Evolutionary conservation across 31 red algal species (phyloP).

Genomic region (Endocladia muricata): DNA sequence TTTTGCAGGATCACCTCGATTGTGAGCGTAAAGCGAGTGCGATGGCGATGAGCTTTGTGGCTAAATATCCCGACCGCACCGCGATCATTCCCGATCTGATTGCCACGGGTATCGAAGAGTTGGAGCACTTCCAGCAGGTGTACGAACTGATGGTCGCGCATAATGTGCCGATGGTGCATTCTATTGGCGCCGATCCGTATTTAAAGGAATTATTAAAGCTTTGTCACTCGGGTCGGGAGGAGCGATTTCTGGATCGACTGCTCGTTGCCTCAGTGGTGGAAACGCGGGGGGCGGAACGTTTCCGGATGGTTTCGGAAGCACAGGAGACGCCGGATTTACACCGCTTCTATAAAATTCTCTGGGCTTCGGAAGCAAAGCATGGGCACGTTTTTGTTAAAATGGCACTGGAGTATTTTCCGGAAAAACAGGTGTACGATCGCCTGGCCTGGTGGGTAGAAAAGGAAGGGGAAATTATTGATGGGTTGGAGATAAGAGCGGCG

Average conservation of each 20-base stretch:
- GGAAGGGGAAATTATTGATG: no score
- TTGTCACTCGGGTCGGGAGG: neutral
- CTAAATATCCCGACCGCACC: conserved; percentile 15
- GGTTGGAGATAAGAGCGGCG: no score
- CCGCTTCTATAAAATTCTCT: no score
- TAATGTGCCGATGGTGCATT: neutral
- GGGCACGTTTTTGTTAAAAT: no score
- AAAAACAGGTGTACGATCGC: no score
- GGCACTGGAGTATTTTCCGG: no score
- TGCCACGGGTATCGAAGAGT: conserved; percentile 11
- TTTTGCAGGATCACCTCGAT: conserved; percentile 21
- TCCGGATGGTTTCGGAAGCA: no score
- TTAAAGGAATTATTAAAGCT: conserved; percentile 9
- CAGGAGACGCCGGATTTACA: no score
- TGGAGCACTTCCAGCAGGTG: conserved; percentile 20
- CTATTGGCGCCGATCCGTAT: conserved; percentile 9
- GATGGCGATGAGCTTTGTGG: conserved; percentile 14
- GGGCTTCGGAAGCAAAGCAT: no score
- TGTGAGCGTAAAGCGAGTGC: conserved; percentile 17
- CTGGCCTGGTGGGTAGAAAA: no score
- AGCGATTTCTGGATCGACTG: conserved; percentile 24
- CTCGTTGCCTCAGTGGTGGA: conserved; percentile 11
- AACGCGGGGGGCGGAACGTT: no score
- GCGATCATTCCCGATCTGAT: conserved; percentile 26
- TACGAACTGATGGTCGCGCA: conserved; percentile 1